Evolutionary conservation across 257 asterid genomes (phyloP), one percentile per base, ranked within the genome.

Genomic region (Ehretia macrophylla): DNA sequence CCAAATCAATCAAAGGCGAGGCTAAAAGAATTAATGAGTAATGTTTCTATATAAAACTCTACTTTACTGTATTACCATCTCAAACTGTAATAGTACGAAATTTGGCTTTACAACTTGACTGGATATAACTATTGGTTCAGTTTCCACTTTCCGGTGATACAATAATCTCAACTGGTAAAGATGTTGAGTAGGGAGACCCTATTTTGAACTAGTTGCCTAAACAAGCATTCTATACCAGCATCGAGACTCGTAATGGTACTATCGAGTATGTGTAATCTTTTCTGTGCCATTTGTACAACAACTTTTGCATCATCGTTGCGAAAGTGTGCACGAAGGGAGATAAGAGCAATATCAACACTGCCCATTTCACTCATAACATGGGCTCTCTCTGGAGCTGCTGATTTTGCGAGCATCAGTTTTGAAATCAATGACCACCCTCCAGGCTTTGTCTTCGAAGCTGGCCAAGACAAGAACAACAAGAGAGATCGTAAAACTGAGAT

Each of bases 141-240:
- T n/a, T n/a, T n/a, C n/a, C 4, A 27, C 3, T 27, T 27, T 27
- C 35, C 6, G 6, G 6, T 27, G 35, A 27, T 27, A 1, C 35
- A 3, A 27, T 27, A 27, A 3, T 3, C 47, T 42, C 11, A 42
- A 42, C 47, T 42, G 3, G 47, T 42, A 14, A 42, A 10, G 16
- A 76, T 63, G 48, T 76, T 76, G 32, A 76, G 82, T 66, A 76
- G 64, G 11, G 73, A 57, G 8, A 76, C 82, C 56, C 82, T 68
- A 47, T 21, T 59, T 40, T 60, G 64, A 19, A 76, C 67, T 60
- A 76, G 55, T 23, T 65, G 68, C 51, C 72, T n/a, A 42, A 72
- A 68, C 72, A 76, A 58, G 63, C 76, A 40, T 19, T 76, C 68
- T 62, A 76, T 17, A 37, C 71, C 76, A 65, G 50, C 39, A 14